Percentiles rank a stretch among this genome's conserved stretches.
phyloP scores from a whole-genome alignment of 164 flowering plant genomes.

The Tetracentron sinense region DNA sequence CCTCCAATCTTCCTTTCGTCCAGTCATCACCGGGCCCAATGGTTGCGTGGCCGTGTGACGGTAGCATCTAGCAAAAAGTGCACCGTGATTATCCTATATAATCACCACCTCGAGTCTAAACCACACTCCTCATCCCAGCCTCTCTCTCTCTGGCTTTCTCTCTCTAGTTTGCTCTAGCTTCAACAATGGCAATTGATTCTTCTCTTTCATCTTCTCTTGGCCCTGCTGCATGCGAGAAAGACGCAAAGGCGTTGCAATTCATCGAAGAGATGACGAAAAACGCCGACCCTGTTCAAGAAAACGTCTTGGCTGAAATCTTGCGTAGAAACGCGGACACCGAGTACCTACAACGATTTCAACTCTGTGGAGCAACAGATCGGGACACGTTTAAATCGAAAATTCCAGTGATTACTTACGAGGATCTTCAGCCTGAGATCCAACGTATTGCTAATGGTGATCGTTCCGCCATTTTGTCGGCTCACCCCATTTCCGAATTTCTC shows the following conservation, averaged over 20 bases:
- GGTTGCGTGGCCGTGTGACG: too few species aligned
- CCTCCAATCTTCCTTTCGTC: too few species aligned
- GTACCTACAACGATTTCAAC: conserved; percentile 22
- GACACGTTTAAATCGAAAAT: conserved; percentile 33
- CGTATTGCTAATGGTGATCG: conserved; percentile 46
- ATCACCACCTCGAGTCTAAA: too few species aligned
- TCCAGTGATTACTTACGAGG: conserved; percentile 38
- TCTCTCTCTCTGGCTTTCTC: too few species aligned
- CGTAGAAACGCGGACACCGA: conserved; percentile 34
- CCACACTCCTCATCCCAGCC: too few species aligned
- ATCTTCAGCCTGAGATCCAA: conserved; percentile 37
- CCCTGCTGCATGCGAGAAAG: conserved; percentile 26
- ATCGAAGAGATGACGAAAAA: conserved; percentile 38
- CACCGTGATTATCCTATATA: too few species aligned
- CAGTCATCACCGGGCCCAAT: too few species aligned
- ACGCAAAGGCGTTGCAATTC: conserved; percentile 35
- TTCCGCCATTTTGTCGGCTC: conserved; percentile 34
- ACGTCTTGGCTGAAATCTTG: conserved; percentile 32
- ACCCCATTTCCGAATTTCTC: conserved; percentile 44
- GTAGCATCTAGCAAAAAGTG: too few species aligned
- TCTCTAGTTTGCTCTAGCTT: too few species aligned
- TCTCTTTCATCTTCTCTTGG: conserved; percentile 18
- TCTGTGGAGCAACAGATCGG: conserved; percentile 27
- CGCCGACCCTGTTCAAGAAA: conserved; percentile 29
- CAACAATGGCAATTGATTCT: conserved; percentile 33